These are phyloP conservation scores for Trichoderma endophyticum DNA, from an alignment of 2,329 filamentous ascomycete species.

Conservation along the genomic window DNA sequence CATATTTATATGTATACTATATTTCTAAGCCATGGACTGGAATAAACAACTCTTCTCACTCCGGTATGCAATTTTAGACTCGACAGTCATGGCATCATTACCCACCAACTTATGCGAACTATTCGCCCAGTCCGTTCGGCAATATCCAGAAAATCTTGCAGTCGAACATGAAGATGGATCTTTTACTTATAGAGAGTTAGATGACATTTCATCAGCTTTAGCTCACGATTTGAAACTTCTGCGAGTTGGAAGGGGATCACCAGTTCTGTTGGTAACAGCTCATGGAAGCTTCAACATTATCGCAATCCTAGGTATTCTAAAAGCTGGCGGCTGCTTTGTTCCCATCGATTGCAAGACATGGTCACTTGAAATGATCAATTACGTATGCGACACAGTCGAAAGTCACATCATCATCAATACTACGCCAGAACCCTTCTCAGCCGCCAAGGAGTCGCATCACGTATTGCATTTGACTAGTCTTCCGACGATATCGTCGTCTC, in stretches of 20 bases:
- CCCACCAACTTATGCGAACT: slow-evolving; percentile 9
- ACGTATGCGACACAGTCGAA: slow-evolving; percentile 2
- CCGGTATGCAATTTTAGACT: neutral
- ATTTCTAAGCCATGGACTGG: neutral
- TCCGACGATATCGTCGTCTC: neutral
- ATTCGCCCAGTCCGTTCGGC: neutral
- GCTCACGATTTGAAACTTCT: neutral
- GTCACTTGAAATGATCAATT: slow-evolving; percentile 4
- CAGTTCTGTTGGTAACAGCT: slow-evolving; percentile 4
- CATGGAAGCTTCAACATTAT: slow-evolving; percentile 15
- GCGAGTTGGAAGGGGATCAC: neutral
- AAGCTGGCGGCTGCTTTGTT: slow-evolving; percentile 14
- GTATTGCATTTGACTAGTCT: neutral
- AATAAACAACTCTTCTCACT: neutral
- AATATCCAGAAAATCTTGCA: slow-evolving; percentile 4
- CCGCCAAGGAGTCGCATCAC: neutral
- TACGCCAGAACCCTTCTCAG: neutral
- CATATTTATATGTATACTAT: neutral
- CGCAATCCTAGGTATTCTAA: slow-evolving; percentile 12
- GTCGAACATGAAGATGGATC: slow-evolving; percentile 10
- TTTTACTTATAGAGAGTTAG: neutral
- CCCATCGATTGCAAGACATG: slow-evolving; percentile 14
- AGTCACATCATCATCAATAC: slow-evolving; percentile 15
- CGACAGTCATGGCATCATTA: neutral
- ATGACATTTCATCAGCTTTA: neutral